Evolutionary conservation across 169 alveolate genomes (phyloP).

Genomic region (Plasmodium relictum): DNA sequence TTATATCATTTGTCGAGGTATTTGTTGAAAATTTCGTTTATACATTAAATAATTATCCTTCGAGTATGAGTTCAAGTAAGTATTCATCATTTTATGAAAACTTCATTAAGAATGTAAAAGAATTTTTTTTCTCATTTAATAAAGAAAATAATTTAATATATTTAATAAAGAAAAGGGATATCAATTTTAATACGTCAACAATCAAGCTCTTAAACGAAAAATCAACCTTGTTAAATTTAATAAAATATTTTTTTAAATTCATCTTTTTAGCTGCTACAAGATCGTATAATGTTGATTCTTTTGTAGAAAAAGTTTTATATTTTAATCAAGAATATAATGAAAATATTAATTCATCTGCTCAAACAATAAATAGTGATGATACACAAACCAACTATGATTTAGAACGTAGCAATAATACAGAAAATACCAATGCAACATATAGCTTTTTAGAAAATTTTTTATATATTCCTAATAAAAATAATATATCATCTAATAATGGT

Average conservation of each 20-base stretch:
- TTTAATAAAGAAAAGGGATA: slow-evolving; percentile 56
- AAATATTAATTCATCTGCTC: too few species aligned
- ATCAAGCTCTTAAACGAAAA: slow-evolving; percentile 23
- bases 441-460: too few species aligned
- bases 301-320: slow-evolving; percentile 17
- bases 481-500: too few species aligned
- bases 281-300: slow-evolving; percentile 18
- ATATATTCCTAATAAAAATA: too few species aligned
- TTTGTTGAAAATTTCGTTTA: slow-evolving; percentile 57
- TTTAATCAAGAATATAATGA: slow-evolving; percentile 7
- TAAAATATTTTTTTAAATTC: slow-evolving; percentile 25
- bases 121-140: slow-evolving; percentile 58
- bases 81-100: slow-evolving; percentile 36
- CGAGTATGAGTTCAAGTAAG: slow-evolving; percentile 32
- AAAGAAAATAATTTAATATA: slow-evolving; percentile 48
- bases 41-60: slow-evolving; percentile 59
- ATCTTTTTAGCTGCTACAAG: slow-evolving; percentile 55
- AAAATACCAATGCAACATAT: too few species aligned
- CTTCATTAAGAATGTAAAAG: slow-evolving; percentile 40
- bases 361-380: too few species aligned
- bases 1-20: slow-evolving; percentile 26
- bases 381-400: too few species aligned
- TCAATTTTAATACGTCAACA: slow-evolving; percentile 30
- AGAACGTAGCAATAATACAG: too few species aligned
- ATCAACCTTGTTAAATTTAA: slow-evolving; percentile 11